These are phyloP conservation scores for Mucor mucedo DNA, from an alignment of 371 early-diverging fungal species.

Conservation along the genomic window DNA sequence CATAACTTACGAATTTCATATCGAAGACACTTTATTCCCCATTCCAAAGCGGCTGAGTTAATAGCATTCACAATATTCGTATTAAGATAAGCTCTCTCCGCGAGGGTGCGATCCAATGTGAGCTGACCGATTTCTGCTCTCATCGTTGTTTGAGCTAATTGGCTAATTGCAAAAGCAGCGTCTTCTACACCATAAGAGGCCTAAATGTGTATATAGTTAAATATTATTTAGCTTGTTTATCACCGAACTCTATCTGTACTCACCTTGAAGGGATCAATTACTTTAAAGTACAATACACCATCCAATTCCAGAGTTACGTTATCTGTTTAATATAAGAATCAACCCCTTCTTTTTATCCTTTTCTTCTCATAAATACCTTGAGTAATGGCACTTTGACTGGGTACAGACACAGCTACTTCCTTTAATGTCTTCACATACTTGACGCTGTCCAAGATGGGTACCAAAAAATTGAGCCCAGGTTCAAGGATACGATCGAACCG, in stretches of 20 bases:
- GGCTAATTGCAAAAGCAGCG: constrained; percentile 1
- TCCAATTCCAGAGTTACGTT: constrained; percentile 1
- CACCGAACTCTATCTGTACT: background rate
- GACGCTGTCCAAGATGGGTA: background rate
- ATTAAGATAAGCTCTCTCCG: constrained; percentile 3
- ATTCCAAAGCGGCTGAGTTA: constrained; percentile 1
- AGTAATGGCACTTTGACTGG: background rate
- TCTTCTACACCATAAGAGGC: background rate
- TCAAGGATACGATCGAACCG: background rate
- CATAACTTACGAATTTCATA: constrained; percentile 6
- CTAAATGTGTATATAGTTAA: background rate
- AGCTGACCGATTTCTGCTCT: constrained; percentile 3
- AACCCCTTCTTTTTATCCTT: background rate
- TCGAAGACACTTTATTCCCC: constrained; percentile 10
- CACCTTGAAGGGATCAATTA: background rate
- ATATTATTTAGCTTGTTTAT: background rate
- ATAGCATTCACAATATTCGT: constrained; percentile 1
- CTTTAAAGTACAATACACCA: constrained; percentile 4
- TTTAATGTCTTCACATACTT: constrained; percentile 2
- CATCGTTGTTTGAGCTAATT: constrained; percentile 4
- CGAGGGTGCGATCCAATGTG: background rate
- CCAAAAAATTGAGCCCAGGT: background rate
- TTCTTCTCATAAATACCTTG: background rate
- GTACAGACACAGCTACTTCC: background rate
- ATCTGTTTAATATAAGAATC: background rate